A percentile compares a stretch with the other conserved stretches of the same genome.
Conservation (phyloP, 768 basidiomycete genomes). For the Auricularia sp. region DNA sequence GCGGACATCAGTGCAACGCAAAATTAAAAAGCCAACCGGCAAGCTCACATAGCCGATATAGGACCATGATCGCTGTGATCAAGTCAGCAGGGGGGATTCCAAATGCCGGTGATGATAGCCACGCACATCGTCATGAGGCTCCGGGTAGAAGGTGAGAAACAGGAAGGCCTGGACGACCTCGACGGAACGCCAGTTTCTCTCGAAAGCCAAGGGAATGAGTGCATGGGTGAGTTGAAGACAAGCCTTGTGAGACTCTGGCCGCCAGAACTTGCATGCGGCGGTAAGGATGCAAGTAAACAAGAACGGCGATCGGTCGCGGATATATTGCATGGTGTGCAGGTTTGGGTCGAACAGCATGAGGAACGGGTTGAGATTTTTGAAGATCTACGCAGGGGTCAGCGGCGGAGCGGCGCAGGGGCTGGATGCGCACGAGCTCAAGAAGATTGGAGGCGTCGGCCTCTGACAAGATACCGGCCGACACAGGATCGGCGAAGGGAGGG, state of each 20-base stretch:
- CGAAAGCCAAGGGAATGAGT: slow-evolving; percentile 67
- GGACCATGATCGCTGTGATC: slow-evolving; percentile 67
- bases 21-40: not conserved
- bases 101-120: not conserved
- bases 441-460: slow-evolving; percentile 61
- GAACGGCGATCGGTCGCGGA: slow-evolving; percentile 71
- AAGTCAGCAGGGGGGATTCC: no score
- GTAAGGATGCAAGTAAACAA: slow-evolving; percentile 79
- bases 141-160: slow-evolving; percentile 83
- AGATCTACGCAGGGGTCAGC: slow-evolving; percentile 32
- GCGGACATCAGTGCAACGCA: not conserved
- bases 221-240: slow-evolving; percentile 67
- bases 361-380: slow-evolving; percentile 79
- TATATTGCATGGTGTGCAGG: slow-evolving; percentile 72
- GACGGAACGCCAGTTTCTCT: slow-evolving; percentile 67
- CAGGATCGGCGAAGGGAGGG: slow-evolving; percentile 47
- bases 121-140: slow-evolving; percentile 72
- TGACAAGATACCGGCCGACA: slow-evolving; percentile 58
- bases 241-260: slow-evolving; percentile 51
- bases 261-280: slow-evolving; percentile 79
- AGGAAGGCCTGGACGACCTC: slow-evolving; percentile 86
- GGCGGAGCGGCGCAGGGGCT: not conserved
- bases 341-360: slow-evolving; percentile 82
- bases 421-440: slow-evolving; percentile 42
- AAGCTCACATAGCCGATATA: slow-evolving; percentile 72